Evolutionary conservation across 495 filamentous ascomycete species (phyloP), one percentile per base, ranked within the genome.

Genomic region (Penicillium coprophilum): DNA sequence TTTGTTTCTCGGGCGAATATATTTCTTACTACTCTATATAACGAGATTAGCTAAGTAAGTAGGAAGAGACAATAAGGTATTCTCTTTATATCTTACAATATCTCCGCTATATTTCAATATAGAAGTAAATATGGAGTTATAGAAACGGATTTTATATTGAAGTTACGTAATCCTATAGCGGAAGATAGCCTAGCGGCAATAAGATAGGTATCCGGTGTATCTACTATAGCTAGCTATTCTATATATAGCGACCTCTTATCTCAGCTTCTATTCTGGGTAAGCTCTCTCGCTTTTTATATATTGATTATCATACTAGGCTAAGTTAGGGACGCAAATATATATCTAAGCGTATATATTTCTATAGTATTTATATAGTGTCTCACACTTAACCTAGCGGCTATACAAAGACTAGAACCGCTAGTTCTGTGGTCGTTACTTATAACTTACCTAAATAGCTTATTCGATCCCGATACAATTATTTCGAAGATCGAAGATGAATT

Each of bases 351-450:
- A 1, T 88, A 95, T 57, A 76, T 86, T 5, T 81, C 82, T 23
- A 72, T 96, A 15, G 82, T 82, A 3, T 93, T 96, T 65, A 66
- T 90, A 9, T 82, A 77, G 68, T 79, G 86, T 57, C 64, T 87
- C 28, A 75, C 79, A 11, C 74, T 78, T 21, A 74, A 74, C 21
- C 76, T 75, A 0, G 65, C 69, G 19, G 82, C 83, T 21, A 80
- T 85, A 64, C 66, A 67, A 27, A 64, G 73, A 48, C 66, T 87
- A n/a, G 79, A 83, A 57, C 67, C 63, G 9, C 67, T 80, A 17
- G 81, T 94, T 46, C 89, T 89, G 0, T 96, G 90, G 91, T 70
- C 72, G 28, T 60, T 77, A 24, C 69, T 91, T 17, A 80, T 80
- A 19, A 48, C 60, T 2, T 86, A 85, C 61, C 74, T 96, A 1